Evolutionary conservation across 192 early-diverging fungal genomes (phyloP), one percentile per base, ranked within the genome.

Genomic region (Coemansia sp.): DNA sequence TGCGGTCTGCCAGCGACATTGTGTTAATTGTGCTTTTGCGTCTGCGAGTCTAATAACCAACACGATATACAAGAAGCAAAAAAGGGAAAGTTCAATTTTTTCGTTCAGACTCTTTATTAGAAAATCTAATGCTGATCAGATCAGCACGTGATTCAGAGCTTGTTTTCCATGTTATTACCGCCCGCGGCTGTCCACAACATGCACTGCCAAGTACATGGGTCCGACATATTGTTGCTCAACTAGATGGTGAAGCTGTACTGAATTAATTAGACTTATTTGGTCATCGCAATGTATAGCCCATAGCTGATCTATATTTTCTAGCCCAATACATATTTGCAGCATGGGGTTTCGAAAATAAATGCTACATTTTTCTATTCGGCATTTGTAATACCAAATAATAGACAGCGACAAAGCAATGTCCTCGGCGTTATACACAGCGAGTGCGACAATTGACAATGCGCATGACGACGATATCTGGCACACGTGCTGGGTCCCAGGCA

Each of bases 381-480:
- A 14, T 8, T 18, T 48, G 46, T 48, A 48, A 15, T 17, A 48
- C 18, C 46, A 48, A 42, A 42, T 42, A 42, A 42, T 11, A 42
- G 40, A 42, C 1, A 42, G 11, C 11, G 15, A 42, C 10, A 42
- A 42, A 3, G 20, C 36, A 61, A 77, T 77, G 76, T 63, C 76
- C 0, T 66, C 76, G 37, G 76, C 70, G 2, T 36, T 79, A 23
- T 79, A 67, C 58, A 47, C 70, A 37, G 54, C 70, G 8, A 68
- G 70, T 10, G 71, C 67, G 18, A 28, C 56, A 4, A 70, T 79
- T 11, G 76, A 73, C 6, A 63, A 65, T 25, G 76, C 76, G 31
- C 76, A 79, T 26, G 76, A 70, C 31, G 76, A 79, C 53, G 76
- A 79, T 21, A 79, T 79, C 60, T 79, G 76, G 76, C 64, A 73